A percentile compares a stretch with the other conserved stretches of the same genome.
These are phyloP conservation scores for Phytophthora fragariaefolia DNA, from an alignment of 352 stramenopile genomes.

Conservation along the genomic window DNA sequence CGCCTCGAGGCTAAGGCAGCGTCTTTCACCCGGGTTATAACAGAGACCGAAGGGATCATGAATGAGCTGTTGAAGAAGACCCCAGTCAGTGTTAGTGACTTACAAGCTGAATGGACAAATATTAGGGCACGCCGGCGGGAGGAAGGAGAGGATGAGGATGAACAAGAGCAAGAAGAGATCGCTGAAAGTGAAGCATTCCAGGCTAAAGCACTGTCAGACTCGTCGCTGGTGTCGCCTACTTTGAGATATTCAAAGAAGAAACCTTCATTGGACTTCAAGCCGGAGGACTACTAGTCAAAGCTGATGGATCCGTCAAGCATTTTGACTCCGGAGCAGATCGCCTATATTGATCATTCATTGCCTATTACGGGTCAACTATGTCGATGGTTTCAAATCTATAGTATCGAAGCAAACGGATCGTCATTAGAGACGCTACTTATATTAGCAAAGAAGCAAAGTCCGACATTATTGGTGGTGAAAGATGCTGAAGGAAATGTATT, in stretches of 20 bases:
- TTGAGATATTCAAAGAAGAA: constrained; percentile 49
- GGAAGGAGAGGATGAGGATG: constrained; percentile 31
- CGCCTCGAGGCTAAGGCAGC: too few relatives aligned
- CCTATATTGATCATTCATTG: constrained; percentile 72
- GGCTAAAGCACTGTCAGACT: constrained; percentile 26
- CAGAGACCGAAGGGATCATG: constrained; percentile 71
- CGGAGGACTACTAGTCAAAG: constrained; percentile 79
- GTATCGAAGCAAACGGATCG: constrained; percentile 74
- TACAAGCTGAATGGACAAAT: constrained; percentile 70
- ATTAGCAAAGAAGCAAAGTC: constrained; percentile 69
- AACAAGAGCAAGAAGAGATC: constrained; percentile 28
- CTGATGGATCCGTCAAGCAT: constrained; percentile 77
- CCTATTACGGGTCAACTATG: constrained; percentile 84
- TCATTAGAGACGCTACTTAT: constrained; percentile 80
- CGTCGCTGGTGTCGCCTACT: constrained; percentile 25
- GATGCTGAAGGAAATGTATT: constrained; percentile 81
- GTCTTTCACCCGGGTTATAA: constrained; percentile 83
- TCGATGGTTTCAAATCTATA: constrained; percentile 85
- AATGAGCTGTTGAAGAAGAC: constrained; percentile 74
- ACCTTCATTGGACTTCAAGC: constrained; percentile 60
- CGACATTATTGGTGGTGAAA: constrained; percentile 85
- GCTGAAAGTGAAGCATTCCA: constrained; percentile 39
- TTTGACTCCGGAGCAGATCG: constrained; percentile 71
- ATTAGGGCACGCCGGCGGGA: constrained; percentile 45
- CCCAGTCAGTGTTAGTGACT: constrained; percentile 64